Evolutionary conservation across 139 green algal species (phyloP).

Genomic region (Nannochloris sp.): DNA sequence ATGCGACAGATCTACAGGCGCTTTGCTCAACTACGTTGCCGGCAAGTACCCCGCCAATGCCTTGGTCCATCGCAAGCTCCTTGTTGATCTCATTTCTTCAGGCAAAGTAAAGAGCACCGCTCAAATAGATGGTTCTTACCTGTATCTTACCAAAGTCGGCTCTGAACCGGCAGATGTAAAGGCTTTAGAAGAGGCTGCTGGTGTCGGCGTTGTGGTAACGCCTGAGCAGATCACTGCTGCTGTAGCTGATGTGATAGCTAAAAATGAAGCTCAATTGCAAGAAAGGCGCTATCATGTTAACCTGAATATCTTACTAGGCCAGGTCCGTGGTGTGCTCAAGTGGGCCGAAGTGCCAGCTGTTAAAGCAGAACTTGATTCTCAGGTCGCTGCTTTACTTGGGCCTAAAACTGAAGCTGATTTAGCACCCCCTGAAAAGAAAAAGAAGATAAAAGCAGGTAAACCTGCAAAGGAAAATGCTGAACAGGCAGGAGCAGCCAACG

Average conservation of each 20-base stretch:
- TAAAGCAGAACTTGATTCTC: conserved; percentile 35
- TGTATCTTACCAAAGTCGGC: conserved; percentile 66
- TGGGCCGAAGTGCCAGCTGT: conserved; percentile 69
- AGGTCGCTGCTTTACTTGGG: conserved; percentile 65
- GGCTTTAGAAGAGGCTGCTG: conserved; percentile 55
- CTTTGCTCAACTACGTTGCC: conserved; percentile 70
- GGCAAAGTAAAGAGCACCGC: conserved; percentile 53
- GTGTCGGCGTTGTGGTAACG: conserved; percentile 76
- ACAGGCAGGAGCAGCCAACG: conserved; percentile 8
- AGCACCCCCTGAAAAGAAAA: conserved; percentile 18
- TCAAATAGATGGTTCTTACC: conserved; percentile 76
- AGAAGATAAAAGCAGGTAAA: background rate
- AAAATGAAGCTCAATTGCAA: conserved; percentile 44
- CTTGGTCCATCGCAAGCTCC: conserved; percentile 54
- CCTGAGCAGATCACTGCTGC: conserved; percentile 57
- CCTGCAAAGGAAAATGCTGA: conserved; percentile 1
- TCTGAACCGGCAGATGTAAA: conserved; percentile 34
- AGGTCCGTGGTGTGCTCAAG: conserved; percentile 55
- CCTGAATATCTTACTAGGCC: conserved; percentile 58
- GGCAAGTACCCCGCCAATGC: conserved; percentile 80
- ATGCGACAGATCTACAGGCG: conserved; percentile 63
- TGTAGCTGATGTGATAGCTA: conserved; percentile 46
- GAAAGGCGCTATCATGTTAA: conserved; percentile 73
- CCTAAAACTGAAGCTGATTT: conserved; percentile 82
- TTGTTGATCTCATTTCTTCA: conserved; percentile 63